Percentiles rank a stretch among this genome's conserved stretches.
These are phyloP conservation scores for Pleurotus platypus DNA, from an alignment of 768 basidiomycete genomes.

Conservation along the genomic window DNA sequence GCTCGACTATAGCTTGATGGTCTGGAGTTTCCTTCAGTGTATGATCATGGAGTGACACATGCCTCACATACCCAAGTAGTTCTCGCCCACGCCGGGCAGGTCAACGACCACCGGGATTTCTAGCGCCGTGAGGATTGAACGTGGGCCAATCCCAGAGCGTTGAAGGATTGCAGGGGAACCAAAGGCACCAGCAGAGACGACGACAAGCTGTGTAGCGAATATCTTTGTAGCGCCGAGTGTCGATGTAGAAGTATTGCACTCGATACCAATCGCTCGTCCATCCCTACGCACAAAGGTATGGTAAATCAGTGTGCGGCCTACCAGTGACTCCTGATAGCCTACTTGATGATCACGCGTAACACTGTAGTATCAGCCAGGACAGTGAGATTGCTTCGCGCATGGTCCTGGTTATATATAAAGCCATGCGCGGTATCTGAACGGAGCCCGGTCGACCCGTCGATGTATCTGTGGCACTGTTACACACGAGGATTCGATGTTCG, in stretches of 20 bases:
- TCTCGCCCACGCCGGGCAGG: constrained; percentile 75
- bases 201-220: constrained; percentile 40
- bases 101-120: constrained; percentile 51
- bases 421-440: constrained; percentile 55
- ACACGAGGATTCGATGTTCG: too few relatives aligned
- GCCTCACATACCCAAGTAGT: constrained; percentile 45
- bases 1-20: constrained; percentile 33
- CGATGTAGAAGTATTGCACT: constrained; percentile 36
- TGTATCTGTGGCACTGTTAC: constrained; percentile 37
- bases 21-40: constrained; percentile 23
- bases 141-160: constrained; percentile 66
- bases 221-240: constrained; percentile 19
- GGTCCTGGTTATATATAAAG: constrained; percentile 45
- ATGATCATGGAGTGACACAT: neutral
- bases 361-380: constrained; percentile 40
- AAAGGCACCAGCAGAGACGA: constrained; percentile 50
- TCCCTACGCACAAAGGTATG: constrained; percentile 20
- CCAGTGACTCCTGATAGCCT: constrained; percentile 22
- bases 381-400: constrained; percentile 35
- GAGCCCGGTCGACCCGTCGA: constrained; percentile 44
- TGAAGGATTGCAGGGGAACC: constrained; percentile 57
- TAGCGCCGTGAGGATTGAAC: constrained; percentile 39
- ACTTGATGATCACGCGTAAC: constrained; percentile 38
- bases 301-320: neutral
- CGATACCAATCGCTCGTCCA: constrained; percentile 46